phyloP scores from a whole-genome alignment of 768 basidiomycete species.

The Psilocybe cyanescens region DNA sequence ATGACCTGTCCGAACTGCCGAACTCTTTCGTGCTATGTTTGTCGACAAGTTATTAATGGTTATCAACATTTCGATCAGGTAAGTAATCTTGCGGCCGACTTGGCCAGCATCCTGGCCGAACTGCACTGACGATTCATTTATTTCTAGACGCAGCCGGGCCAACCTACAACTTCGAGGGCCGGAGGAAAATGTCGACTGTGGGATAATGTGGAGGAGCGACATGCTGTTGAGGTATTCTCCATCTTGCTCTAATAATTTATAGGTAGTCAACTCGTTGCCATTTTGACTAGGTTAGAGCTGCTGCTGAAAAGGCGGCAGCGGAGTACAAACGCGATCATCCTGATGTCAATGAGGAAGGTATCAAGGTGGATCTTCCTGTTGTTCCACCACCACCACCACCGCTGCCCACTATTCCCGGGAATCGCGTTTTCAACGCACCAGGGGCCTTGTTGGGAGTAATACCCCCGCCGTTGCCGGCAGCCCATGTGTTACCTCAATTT shows the following conservation, averaged over 20 bases:
- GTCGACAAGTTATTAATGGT: constrained; percentile 70
- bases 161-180: constrained; percentile 24
- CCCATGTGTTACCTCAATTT: too few species aligned
- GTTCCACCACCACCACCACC: constrained; percentile 30
- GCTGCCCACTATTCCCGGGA: neutral
- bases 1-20: constrained; percentile 79
- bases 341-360: constrained; percentile 58
- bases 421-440: neutral
- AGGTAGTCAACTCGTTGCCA: neutral
- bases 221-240: constrained; percentile 60
- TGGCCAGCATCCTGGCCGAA: neutral
- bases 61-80: constrained; percentile 78
- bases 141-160: constrained; percentile 16
- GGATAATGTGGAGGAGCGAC: constrained; percentile 69
- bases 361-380: constrained; percentile 68
- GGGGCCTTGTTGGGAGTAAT: too few species aligned
- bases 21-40: constrained; percentile 84
- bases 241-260: neutral
- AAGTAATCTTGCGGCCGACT: neutral
- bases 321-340: constrained; percentile 64
- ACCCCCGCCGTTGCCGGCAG: too few species aligned
- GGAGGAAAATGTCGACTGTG: constrained; percentile 64
- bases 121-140: neutral
- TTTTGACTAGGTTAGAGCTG: constrained; percentile 60
- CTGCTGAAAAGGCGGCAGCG: constrained; percentile 67